phyloP scores from a whole-genome alignment of 768 basidiomycete genomes.

The Lactarius trivialis region DNA sequence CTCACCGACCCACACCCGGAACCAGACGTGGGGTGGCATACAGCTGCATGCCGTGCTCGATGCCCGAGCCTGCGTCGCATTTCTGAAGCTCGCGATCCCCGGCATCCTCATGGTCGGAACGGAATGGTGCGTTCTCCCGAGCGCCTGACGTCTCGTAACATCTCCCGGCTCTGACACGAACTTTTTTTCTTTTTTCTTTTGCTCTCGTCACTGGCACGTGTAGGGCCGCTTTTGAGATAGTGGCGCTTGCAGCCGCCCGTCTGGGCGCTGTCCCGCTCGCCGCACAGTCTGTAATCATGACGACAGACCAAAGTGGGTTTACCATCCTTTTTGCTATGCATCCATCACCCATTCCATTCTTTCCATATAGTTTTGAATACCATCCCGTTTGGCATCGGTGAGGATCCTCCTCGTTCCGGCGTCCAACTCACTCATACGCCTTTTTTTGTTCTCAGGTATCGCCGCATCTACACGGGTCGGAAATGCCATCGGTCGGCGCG shows the following conservation, averaged over 20 bases:
- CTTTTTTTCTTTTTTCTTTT: conserved; percentile 3
- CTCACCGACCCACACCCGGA: conserved; percentile 47
- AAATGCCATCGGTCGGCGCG: conserved; percentile 59
- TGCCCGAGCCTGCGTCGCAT: conserved; percentile 42
- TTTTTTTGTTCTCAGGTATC: conserved; percentile 36
- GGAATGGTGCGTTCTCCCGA: conserved; percentile 51
- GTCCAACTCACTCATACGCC: not conserved
- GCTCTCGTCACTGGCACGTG: not conserved
- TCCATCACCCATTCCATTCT: not conserved
- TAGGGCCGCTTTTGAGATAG: conserved; percentile 80
- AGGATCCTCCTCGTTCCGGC: not conserved
- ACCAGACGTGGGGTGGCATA: conserved; percentile 61
- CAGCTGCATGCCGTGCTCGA: conserved; percentile 42
- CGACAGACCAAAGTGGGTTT: conserved; percentile 60
- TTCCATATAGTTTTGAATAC: conserved; percentile 51
- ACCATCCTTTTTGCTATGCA: not conserved
- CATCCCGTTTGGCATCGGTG: conserved; percentile 67
- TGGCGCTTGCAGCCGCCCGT: conserved; percentile 68
- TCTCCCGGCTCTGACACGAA: not conserved
- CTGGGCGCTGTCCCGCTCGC: conserved; percentile 62
- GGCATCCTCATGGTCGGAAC: conserved; percentile 77
- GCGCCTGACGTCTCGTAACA: not conserved
- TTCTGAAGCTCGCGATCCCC: conserved; percentile 64
- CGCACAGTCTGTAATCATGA: conserved; percentile 77
- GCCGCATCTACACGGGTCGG: conserved; percentile 69